These are phyloP conservation scores for Tetracladium maxilliforme DNA, from an alignment of 2,329 filamentous ascomycete species.

Conservation along the genomic window DNA sequence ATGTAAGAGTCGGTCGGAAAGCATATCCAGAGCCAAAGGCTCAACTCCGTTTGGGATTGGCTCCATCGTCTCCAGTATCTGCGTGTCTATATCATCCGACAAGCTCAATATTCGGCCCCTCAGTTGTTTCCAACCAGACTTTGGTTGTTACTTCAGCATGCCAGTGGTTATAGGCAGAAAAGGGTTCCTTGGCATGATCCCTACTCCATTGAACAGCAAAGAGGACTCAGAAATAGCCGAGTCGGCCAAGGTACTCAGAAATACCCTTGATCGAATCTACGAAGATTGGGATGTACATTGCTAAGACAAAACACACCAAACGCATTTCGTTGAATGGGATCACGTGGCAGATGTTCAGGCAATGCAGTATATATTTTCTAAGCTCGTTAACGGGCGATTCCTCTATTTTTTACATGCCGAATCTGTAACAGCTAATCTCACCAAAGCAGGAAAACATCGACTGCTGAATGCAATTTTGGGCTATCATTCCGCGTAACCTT, in stretches of 20 bases:
- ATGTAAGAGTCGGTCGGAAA: slow-evolving; percentile 26
- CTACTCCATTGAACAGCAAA: slow-evolving; percentile 4
- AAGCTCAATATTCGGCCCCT: slow-evolving; percentile 27
- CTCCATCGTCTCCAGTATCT: slow-evolving; percentile 29
- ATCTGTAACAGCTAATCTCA: no score
- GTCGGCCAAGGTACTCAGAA: slow-evolving; percentile 5
- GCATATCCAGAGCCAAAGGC: slow-evolving; percentile 32
- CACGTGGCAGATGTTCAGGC: no score
- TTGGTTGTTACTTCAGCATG: slow-evolving; percentile 31
- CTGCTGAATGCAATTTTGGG: no score
- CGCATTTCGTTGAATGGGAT: no score
- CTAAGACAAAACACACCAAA: no score
- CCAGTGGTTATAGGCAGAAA: slow-evolving; percentile 30
- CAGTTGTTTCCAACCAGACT: slow-evolving; percentile 30
- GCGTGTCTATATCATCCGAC: slow-evolving; percentile 32
- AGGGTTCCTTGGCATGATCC: slow-evolving; percentile 23
- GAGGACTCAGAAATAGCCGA: slow-evolving; percentile 4
- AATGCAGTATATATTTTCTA: no score
- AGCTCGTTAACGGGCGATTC: no score
- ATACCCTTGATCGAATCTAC: no score
- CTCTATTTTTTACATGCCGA: no score
- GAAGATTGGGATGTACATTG: no score
- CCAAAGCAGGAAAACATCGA: no score
- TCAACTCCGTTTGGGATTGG: slow-evolving; percentile 34
- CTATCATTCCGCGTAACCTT: no score